Conservation (phyloP, 768 basidiomycete genomes). For the Pulveroboletus frians region DNA sequence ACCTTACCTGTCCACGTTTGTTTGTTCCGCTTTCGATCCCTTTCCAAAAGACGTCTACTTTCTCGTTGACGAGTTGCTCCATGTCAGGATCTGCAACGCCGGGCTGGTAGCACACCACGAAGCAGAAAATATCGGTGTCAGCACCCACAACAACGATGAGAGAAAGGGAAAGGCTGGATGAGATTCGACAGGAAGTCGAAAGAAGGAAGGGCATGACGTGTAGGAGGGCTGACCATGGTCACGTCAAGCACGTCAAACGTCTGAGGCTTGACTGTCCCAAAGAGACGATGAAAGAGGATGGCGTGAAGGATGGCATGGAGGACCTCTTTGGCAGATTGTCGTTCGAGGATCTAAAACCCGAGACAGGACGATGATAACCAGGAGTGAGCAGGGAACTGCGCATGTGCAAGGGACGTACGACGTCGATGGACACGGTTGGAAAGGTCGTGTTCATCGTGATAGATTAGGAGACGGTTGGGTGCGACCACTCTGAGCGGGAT, state of each 20-base stretch:
- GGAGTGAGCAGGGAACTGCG: neutral
- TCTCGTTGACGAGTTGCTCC: conserved; percentile 66
- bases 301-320: conserved; percentile 74
- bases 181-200: neutral
- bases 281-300: conserved; percentile 77
- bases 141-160: neutral
- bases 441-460: conserved; percentile 23
- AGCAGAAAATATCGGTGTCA: neutral
- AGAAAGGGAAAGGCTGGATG: neutral
- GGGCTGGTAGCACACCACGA: conserved; percentile 49
- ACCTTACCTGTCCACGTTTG: conserved; percentile 63
- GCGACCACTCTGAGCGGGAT: neutral
- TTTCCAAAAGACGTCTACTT: conserved; percentile 76
- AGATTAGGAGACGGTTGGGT: neutral
- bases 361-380: too few species aligned
- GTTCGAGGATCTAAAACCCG: conserved; percentile 60
- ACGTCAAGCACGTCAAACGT: conserved; percentile 79
- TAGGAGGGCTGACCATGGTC: conserved; percentile 58
- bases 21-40: conserved; percentile 57
- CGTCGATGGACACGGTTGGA: conserved; percentile 29
- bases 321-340: conserved; percentile 67
- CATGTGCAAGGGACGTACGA: conserved; percentile 15
- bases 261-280: conserved; percentile 72
- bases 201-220: neutral
- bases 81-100: conserved; percentile 71